Conservation (phyloP, 1,139 yeast species). For the Hyphopichia khmerensis region DNA sequence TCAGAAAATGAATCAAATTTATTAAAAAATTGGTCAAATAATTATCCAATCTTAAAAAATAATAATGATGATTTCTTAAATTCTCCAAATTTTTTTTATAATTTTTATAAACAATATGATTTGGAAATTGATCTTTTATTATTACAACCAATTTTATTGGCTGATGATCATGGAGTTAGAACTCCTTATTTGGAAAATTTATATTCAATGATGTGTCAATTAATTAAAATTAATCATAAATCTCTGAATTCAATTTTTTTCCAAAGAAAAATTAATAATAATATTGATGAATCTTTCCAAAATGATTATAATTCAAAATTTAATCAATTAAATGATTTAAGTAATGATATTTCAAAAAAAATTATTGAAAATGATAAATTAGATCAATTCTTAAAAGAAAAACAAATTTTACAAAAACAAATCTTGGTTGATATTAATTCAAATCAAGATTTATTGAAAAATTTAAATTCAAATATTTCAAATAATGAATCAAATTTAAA, state of each 20-base stretch:
- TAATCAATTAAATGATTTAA: conserved; percentile 17
- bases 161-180: conserved; percentile 80
- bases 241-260: conserved; percentile 32
- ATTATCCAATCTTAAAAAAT: conserved; percentile 33
- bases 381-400: conserved; percentile 21
- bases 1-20: conserved; percentile 63
- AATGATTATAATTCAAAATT: conserved; percentile 11
- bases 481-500: conserved; percentile 14
- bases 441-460: conserved; percentile 12
- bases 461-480: conserved; percentile 13
- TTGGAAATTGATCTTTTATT: conserved; percentile 71
- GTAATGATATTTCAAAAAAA: conserved; percentile 20
- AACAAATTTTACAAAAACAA: conserved; percentile 18
- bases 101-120: conserved; percentile 53
- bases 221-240: conserved; percentile 46
- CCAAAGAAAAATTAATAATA: conserved; percentile 23
- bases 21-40: conserved; percentile 51
- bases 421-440: conserved; percentile 19
- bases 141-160: conserved; percentile 81
- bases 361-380: conserved; percentile 18
- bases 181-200: conserved; percentile 89
- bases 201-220: conserved; percentile 77
- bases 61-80: conserved; percentile 33
- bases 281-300: conserved; percentile 1
- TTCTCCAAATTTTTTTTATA: conserved; percentile 59